These are phyloP conservation scores for Passalora sequoiae DNA, from an alignment of 2,329 filamentous ascomycete species.

Conservation along the genomic window DNA sequence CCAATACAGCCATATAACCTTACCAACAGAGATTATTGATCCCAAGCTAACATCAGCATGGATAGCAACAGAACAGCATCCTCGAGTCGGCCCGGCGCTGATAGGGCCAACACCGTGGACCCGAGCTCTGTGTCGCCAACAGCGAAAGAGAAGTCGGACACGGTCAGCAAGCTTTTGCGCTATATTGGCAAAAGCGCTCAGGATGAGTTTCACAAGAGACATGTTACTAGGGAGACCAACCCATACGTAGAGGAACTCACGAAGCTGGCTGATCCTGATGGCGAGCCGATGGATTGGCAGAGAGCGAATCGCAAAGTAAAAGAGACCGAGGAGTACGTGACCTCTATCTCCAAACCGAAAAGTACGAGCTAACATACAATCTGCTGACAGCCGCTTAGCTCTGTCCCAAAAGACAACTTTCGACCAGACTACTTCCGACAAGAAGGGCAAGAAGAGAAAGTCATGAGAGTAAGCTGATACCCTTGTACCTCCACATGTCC, in stretches of 20 bases:
- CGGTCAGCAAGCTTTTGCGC: not conserved
- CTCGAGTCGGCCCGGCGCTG: not conserved
- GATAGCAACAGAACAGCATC: not conserved
- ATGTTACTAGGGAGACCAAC: not conserved
- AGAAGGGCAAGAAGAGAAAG: not conserved
- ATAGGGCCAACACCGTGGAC: not conserved
- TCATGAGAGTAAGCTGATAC: not conserved
- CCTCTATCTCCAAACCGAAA: not conserved
- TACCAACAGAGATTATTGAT: too few relatives aligned
- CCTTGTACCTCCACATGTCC: not conserved
- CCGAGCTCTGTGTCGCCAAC: not conserved
- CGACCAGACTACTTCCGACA: slow-evolving; percentile 6
- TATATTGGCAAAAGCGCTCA: slow-evolving; percentile 1
- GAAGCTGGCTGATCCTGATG: slow-evolving; percentile 2
- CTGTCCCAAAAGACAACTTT: not conserved
- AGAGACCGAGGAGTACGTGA: not conserved
- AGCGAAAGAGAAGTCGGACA: not conserved
- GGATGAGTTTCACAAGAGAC: not conserved
- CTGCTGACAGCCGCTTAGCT: slow-evolving; percentile 4
- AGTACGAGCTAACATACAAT: too few relatives aligned
- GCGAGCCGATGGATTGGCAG: not conserved
- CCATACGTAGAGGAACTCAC: slow-evolving; percentile 4
- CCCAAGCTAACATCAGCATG: too few relatives aligned
- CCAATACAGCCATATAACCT: too few relatives aligned
- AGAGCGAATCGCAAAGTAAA: not conserved